Percentiles rank a stretch among this genome's conserved stretches.
Conservation (phyloP, 345 rosid species). For the Aethionema arabicum region DNA sequence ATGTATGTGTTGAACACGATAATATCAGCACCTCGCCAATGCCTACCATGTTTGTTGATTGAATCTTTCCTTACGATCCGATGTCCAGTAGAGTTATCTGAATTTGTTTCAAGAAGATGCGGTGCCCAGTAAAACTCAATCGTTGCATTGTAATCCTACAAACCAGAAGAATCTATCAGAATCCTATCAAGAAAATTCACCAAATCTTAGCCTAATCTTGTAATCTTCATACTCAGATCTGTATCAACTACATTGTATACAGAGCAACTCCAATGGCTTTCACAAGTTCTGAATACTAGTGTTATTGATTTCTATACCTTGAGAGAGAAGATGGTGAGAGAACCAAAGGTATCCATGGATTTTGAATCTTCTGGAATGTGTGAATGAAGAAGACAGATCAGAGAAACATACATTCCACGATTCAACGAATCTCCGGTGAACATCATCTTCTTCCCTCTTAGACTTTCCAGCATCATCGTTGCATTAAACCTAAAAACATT, state of each 20-base stretch:
- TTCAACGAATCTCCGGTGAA: slow-evolving; percentile 86
- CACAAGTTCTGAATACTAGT: neutral
- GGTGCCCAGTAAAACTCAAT: slow-evolving; percentile 97
- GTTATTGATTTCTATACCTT: slow-evolving; percentile 43
- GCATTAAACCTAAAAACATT: slow-evolving; percentile 66
- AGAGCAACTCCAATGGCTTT: slow-evolving; percentile 12
- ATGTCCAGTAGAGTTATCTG: slow-evolving; percentile 70
- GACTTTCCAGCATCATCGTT: slow-evolving; percentile 70
- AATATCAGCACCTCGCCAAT: slow-evolving; percentile 81
- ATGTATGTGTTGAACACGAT: slow-evolving; percentile 79
- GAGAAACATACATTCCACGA: slow-evolving; percentile 80
- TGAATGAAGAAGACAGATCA: slow-evolving; percentile 82
- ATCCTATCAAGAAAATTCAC: neutral
- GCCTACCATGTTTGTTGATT: slow-evolving; percentile 66
- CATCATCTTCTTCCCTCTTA: slow-evolving; percentile 91
- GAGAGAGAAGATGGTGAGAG: slow-evolving; percentile 72
- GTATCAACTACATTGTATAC: neutral
- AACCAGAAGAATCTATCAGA: neutral
- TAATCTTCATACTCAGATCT: slow-evolving; percentile 21
- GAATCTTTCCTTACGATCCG: slow-evolving; percentile 73
- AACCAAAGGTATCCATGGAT: slow-evolving; percentile 75
- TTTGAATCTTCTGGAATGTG: slow-evolving; percentile 63
- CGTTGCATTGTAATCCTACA: slow-evolving; percentile 79
- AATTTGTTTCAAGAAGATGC: slow-evolving; percentile 82
- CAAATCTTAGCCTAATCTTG: neutral